Percentiles rank a stretch among this genome's conserved stretches.
Conservation (phyloP, 805 yeast species). For the Cyberlindnera mycetangii region DNA sequence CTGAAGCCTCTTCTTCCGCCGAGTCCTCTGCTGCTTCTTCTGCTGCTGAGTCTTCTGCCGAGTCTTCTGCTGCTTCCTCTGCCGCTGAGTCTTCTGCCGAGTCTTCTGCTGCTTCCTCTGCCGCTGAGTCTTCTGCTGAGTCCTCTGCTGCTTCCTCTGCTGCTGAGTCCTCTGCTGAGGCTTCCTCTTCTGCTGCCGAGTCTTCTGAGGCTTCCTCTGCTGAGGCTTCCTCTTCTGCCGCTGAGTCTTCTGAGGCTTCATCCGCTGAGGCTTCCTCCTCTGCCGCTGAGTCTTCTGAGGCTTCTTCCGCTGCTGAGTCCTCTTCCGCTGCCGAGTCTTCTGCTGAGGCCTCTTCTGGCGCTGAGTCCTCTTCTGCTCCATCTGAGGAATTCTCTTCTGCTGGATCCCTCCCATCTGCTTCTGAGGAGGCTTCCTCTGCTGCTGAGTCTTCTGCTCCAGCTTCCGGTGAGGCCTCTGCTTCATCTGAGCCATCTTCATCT, state of each 20-base stretch:
- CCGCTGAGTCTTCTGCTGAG: neutral
- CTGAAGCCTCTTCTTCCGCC: constrained; percentile 1
- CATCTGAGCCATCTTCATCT: constrained; percentile 7
- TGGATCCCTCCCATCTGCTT: too few relatives aligned
- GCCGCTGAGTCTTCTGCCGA: neutral
- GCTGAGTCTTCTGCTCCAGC: neutral
- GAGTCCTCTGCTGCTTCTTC: neutral
- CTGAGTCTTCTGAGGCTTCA: neutral
- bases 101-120: neutral
- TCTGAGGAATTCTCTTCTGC: neutral
- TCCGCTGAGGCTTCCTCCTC: neutral
- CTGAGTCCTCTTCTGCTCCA: neutral
- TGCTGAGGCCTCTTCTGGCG: constrained; percentile 1
- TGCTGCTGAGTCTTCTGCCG: neutral
- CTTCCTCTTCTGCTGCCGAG: neutral
- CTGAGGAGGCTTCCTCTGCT: too few relatives aligned
- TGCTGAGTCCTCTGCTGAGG: neutral
- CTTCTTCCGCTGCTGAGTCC: neutral
- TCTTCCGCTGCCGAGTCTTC: constrained; percentile 1
- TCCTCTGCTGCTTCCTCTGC: too few relatives aligned
- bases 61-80: neutral
- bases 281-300: neutral
- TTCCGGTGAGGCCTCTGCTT: constrained; percentile 1
- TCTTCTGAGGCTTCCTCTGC: neutral
- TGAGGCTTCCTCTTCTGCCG: neutral